Base-by-base conservation (phyloP, 1,284 basidiomycete species). In the Papiliotrema flavescens region DNA sequence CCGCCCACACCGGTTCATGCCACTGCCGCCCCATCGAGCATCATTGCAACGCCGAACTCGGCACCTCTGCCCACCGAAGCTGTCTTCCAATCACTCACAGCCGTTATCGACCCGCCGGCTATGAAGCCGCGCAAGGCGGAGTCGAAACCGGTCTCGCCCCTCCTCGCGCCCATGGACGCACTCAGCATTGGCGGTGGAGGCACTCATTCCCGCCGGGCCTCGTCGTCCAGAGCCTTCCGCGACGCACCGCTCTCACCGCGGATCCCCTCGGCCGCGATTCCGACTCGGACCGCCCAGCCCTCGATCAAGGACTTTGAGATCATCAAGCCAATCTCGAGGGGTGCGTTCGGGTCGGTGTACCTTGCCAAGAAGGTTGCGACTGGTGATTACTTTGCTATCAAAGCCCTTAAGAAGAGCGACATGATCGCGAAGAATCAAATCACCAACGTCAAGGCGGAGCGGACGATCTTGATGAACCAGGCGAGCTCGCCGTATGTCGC, bases 351-450 rank as follows among this genome's bases (percentile, higher is more conserved):
- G 14, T 95, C 93, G 15, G 96, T 99, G 47, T 99, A 96, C 76
- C 82, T 99, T 37, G 91, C 96, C 34, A 96, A 95, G 80, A 99
- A 99, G 82, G 93, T 92, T 65, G 88, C 85, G 4, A 98, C 96
- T 0, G 96, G 96, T 51, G 96, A 98, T 77, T 97, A 98, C 78
- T 99, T 88, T 78, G 96, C 96, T 26, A 96, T 99, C 84, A 99
- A 99, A 78, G 93, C 98, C 34, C 79, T 98, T 65, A 98, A 96
- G 79, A 99, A 99, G 80, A 91, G 93, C 26, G 96, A 99, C 78
- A 99, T 99, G 96, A 98, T 99, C 71, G 92, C 96, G 46, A 99
- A 99, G 83, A 98, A 98, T 79, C 96, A 99, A 77, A 96, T 99
- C 76, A 98, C 96, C 53, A 99, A 98, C 71, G 95, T 98, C 75